These are phyloP conservation scores for Ploettnerulaceae sp. DNA, from an alignment of 2,329 filamentous ascomycete genomes.

Conservation along the genomic window DNA sequence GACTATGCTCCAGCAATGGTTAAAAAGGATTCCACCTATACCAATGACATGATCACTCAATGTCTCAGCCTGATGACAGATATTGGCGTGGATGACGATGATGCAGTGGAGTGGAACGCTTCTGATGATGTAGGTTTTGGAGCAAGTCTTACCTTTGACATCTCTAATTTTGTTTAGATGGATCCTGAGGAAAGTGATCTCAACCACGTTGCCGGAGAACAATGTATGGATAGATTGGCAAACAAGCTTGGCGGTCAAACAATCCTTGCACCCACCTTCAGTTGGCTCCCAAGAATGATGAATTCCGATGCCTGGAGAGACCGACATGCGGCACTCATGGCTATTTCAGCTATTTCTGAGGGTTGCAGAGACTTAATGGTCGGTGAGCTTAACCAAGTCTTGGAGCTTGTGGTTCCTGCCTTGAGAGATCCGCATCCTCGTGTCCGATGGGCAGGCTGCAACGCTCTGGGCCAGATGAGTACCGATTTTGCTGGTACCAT, in stretches of 20 bases:
- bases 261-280: conserved; percentile 90
- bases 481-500: conserved; percentile 97
- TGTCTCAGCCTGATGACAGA: conserved; percentile 98
- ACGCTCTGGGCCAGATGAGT: conserved; percentile 99
- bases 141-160: not conserved
- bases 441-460: conserved; percentile 95
- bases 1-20: conserved; percentile 94
- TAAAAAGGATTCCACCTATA: conserved; percentile 88
- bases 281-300: conserved; percentile 98
- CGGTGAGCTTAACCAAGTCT: conserved; percentile 85
- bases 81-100: conserved; percentile 88
- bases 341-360: conserved; percentile 96
- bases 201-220: conserved; percentile 96
- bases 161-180: conserved; percentile 52
- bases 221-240: conserved; percentile 95
- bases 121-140: conserved; percentile 72
- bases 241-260: conserved; percentile 95
- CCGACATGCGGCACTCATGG: conserved; percentile 94
- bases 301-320: conserved; percentile 91
- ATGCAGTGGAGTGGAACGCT: conserved; percentile 87
- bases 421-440: conserved; percentile 86
- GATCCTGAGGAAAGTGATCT: conserved; percentile 94
- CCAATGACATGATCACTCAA: conserved; percentile 95
- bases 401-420: conserved; percentile 90
- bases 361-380: conserved; percentile 95